Conservation (phyloP, 805 yeast genomes). For the Hermanozyma aechmeae region DNA sequence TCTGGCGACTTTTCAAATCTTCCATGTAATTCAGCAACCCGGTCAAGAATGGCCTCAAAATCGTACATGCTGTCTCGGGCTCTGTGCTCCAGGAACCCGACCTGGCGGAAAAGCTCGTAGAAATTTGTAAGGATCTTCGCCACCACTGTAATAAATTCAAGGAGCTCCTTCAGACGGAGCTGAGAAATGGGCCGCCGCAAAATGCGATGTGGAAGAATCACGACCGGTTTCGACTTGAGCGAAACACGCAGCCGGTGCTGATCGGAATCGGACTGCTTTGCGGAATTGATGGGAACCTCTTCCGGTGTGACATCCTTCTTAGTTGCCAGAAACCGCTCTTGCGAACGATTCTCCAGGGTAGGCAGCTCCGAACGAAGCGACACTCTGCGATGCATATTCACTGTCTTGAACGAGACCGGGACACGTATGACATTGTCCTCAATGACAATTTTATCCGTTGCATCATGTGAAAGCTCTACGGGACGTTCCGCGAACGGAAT, state of each 20-base stretch:
- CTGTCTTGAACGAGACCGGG: constrained; percentile 10
- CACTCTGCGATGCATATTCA: constrained; percentile 7
- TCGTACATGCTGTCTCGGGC: too few relatives aligned
- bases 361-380: constrained; percentile 1
- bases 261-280: too few relatives aligned
- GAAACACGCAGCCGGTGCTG: too few relatives aligned
- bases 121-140: constrained; percentile 30
- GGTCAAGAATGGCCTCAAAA: constrained; percentile 1
- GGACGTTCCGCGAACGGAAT: neutral
- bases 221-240: constrained; percentile 13
- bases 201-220: constrained; percentile 34
- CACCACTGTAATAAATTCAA: constrained; percentile 24
- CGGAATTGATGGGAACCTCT: too few relatives aligned
- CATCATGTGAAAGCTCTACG: neutral
- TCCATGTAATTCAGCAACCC: too few relatives aligned
- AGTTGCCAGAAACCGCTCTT: neutral
- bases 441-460: constrained; percentile 7
- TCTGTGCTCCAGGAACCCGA: too few relatives aligned
- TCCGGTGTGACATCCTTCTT: too few relatives aligned
- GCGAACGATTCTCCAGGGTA: neutral
- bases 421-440: constrained; percentile 7
- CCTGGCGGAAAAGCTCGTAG: constrained; percentile 19
- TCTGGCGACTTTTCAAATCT: too few relatives aligned
- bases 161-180: constrained; percentile 26
- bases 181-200: constrained; percentile 30